Evolutionary conservation across 441 rosid genomes (phyloP).

Genomic region (Croton laevigatus): DNA sequence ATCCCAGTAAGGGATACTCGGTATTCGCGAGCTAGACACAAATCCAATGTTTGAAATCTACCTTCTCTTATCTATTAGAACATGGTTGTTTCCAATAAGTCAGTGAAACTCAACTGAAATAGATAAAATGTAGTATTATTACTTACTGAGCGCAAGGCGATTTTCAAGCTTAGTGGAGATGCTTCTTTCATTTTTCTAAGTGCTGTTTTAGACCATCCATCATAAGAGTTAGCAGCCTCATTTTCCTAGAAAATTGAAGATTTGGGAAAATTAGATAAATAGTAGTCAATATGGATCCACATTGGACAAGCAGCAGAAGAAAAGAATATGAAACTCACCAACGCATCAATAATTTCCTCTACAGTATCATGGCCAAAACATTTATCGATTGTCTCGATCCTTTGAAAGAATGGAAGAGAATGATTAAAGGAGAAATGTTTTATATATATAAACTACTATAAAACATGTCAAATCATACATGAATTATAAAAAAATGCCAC

Average conservation of each 20-base stretch:
- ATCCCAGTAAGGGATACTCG: constrained; percentile 57
- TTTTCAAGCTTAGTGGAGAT: constrained; percentile 86
- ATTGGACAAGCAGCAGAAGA: not conserved
- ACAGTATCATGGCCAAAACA: constrained; percentile 81
- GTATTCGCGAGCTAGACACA: constrained; percentile 80
- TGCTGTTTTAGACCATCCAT: constrained; percentile 56
- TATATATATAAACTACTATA: constrained; percentile 12
- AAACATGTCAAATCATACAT: not conserved
- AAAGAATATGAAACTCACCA: constrained; percentile 43
- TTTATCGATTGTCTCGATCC: constrained; percentile 73
- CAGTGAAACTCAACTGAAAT: not conserved
- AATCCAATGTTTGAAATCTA: constrained; percentile 83
- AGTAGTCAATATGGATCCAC: not conserved
- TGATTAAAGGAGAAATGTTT: not conserved
- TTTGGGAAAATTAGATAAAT: not conserved
- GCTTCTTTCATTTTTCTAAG: constrained; percentile 67
- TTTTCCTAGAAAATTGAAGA: constrained; percentile 44
- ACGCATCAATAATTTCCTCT: constrained; percentile 73
- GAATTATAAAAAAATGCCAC: not conserved
- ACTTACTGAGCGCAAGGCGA: constrained; percentile 75
- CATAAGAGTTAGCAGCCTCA: constrained; percentile 46
- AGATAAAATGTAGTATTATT: not conserved
- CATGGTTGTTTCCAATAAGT: constrained; percentile 14
- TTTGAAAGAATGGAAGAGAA: constrained; percentile 24
- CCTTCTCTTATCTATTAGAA: constrained; percentile 72